Evolutionary conservation across 805 yeast species (phyloP).

Genomic region (Candida dajiaensis): DNA sequence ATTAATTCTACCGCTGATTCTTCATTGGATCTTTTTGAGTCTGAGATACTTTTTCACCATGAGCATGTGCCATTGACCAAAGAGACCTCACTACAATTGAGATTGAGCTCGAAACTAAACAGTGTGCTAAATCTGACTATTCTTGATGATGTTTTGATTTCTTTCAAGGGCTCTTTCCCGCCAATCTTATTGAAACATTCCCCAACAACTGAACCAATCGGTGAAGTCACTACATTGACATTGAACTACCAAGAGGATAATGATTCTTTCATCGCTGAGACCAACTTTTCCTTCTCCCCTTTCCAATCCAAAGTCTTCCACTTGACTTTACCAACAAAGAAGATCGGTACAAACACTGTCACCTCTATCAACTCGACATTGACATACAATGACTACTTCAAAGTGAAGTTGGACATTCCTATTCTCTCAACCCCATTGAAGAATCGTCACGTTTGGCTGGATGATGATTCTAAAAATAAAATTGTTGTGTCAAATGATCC

Average conservation of each 20-base stretch:
- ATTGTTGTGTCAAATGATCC: slow-evolving; percentile 18
- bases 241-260: slow-evolving; percentile 7
- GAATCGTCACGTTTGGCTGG: slow-evolving; percentile 14
- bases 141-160: slow-evolving; percentile 8
- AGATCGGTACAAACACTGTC: slow-evolving; percentile 14
- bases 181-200: slow-evolving; percentile 14
- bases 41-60: slow-evolving; percentile 18
- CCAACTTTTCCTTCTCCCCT: slow-evolving; percentile 15
- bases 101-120: slow-evolving; percentile 25
- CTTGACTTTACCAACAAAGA: slow-evolving; percentile 11
- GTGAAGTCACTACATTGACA: neutral
- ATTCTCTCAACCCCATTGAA: slow-evolving; percentile 8
- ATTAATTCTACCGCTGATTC: slow-evolving; percentile 23
- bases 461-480: slow-evolving; percentile 2
- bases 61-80: slow-evolving; percentile 15
- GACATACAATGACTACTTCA: slow-evolving; percentile 10
- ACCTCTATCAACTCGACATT: slow-evolving; percentile 12
- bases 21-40: slow-evolving; percentile 20
- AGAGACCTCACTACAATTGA: slow-evolving; percentile 26
- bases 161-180: slow-evolving; percentile 13
- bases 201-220: neutral
- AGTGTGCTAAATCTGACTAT: slow-evolving; percentile 3
- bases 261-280: slow-evolving; percentile 1
- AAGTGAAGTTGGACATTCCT: slow-evolving; percentile 18
- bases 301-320: slow-evolving; percentile 13